Conservation (phyloP, 768 basidiomycete species). For the Lentinula lateritia region DNA sequence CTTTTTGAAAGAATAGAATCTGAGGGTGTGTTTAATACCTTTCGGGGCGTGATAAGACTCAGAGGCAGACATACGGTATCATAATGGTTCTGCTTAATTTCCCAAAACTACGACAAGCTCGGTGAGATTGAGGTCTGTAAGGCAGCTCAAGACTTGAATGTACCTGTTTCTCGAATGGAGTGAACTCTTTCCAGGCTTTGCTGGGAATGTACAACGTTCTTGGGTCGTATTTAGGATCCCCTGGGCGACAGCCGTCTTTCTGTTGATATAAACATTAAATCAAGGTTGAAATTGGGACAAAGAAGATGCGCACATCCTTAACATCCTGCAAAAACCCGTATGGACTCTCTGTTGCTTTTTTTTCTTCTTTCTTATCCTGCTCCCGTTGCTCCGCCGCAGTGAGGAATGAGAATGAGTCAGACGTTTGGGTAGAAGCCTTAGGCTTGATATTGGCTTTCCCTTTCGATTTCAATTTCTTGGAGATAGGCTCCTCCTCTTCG, state of each 20-base stretch:
- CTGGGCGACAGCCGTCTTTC: slow-evolving; percentile 78
- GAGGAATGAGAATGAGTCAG: slow-evolving; percentile 46
- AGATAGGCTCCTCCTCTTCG: slow-evolving; percentile 27
- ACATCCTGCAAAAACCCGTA: slow-evolving; percentile 70
- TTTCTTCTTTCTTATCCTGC: slow-evolving; percentile 74
- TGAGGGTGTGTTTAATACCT: slow-evolving; percentile 16
- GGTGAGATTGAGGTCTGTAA: background rate
- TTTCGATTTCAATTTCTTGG: slow-evolving; percentile 22
- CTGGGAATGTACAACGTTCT: slow-evolving; percentile 79
- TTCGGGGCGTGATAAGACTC: background rate
- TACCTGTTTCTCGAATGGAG: slow-evolving; percentile 92
- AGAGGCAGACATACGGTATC: slow-evolving; percentile 61
- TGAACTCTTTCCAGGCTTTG: slow-evolving; percentile 75
- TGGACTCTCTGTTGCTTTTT: slow-evolving; percentile 72
- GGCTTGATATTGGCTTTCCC: slow-evolving; percentile 29
- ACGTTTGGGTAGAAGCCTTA: slow-evolving; percentile 19
- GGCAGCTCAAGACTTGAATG: background rate
- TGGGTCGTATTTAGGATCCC: slow-evolving; percentile 86
- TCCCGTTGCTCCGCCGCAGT: slow-evolving; percentile 80
- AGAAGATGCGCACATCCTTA: slow-evolving; percentile 51
- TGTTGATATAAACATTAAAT: slow-evolving; percentile 21
- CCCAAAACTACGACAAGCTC: slow-evolving; percentile 33
- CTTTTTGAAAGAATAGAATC: slow-evolving; percentile 98
- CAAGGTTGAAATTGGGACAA: background rate
- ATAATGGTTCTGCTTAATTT: slow-evolving; percentile 97